Evolutionary conservation across 1,139 yeast species (phyloP).

Genomic region (Candida buenavistaensis): DNA sequence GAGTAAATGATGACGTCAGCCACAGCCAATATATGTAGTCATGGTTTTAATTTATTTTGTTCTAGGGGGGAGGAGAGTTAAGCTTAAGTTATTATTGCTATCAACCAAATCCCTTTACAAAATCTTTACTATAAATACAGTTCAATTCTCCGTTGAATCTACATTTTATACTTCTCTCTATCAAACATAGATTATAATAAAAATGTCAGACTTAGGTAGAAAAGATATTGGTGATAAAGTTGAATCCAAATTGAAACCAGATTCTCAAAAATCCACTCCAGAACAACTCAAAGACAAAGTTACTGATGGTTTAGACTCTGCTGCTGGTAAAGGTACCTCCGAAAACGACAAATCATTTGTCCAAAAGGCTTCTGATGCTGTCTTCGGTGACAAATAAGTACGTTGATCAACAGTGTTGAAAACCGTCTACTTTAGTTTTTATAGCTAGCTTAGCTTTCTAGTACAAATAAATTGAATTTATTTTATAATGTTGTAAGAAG

Average conservation of each 20-base stretch:
- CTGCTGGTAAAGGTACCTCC: slow-evolving; percentile 36
- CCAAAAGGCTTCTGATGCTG: slow-evolving; percentile 44
- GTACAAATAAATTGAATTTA: too few species aligned
- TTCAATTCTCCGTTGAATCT: background rate
- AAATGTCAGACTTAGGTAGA: slow-evolving; percentile 49
- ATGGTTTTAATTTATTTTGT: background rate
- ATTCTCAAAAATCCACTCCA: slow-evolving; percentile 39
- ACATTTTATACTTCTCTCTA: background rate
- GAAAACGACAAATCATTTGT: slow-evolving; percentile 38
- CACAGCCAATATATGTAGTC: too few species aligned
- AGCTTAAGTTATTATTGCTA: too few species aligned
- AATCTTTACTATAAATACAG: slow-evolving; percentile 7
- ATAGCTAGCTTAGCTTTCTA: background rate
- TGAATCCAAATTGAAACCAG: slow-evolving; percentile 39
- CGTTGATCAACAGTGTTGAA: background rate
- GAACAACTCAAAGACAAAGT: slow-evolving; percentile 40
- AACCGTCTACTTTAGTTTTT: background rate
- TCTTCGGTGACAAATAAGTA: slow-evolving; percentile 24
- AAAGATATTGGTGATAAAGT: slow-evolving; percentile 44
- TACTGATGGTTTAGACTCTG: slow-evolving; percentile 35
- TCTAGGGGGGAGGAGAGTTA: background rate
- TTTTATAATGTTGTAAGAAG: too few species aligned
- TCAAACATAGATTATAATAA: slow-evolving; percentile 6
- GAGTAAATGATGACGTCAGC: background rate
- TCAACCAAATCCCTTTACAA: too few species aligned